Evolutionary conservation across 768 basidiomycete species (phyloP).

Genomic region (Kwoniella europaea): DNA sequence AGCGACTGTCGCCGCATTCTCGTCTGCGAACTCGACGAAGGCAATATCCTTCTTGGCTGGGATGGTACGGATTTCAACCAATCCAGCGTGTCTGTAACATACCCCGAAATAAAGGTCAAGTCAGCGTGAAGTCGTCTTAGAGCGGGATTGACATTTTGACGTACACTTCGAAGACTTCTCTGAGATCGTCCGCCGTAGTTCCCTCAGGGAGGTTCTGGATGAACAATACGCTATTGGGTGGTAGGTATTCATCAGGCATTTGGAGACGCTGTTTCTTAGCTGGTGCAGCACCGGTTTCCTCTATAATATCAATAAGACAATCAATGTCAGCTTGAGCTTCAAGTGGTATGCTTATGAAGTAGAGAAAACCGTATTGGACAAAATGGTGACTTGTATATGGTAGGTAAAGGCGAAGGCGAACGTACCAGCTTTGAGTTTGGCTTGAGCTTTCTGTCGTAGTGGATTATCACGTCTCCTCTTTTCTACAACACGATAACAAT

Average conservation of each 20-base stretch:
- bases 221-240: constrained; percentile 98
- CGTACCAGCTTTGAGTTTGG: constrained; percentile 81
- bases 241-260: constrained; percentile 99
- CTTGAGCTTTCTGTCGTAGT: constrained; percentile 79
- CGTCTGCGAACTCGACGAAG: constrained; percentile 97
- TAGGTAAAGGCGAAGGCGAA: background rate
- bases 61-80: constrained; percentile 97
- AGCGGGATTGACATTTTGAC: constrained; percentile 47
- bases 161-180: constrained; percentile 87
- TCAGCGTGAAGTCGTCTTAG: too few relatives aligned
- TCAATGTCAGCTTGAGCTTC: background rate
- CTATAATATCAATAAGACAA: constrained; percentile 55
- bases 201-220: constrained; percentile 92
- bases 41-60: constrained; percentile 97
- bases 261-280: constrained; percentile 67
- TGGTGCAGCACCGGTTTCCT: constrained; percentile 39
- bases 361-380: too few relatives aligned
- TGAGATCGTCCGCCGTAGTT: constrained; percentile 89
- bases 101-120: background rate
- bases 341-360: too few relatives aligned
- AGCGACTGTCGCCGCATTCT: constrained; percentile 83
- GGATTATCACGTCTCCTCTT: constrained; percentile 86
- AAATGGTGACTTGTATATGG: background rate
- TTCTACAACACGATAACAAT: constrained; percentile 61
- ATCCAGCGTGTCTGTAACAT: constrained; percentile 77